Evolutionary conservation across 305 asterid genomes (phyloP).

Genomic region (Nicotiana rustica): DNA sequence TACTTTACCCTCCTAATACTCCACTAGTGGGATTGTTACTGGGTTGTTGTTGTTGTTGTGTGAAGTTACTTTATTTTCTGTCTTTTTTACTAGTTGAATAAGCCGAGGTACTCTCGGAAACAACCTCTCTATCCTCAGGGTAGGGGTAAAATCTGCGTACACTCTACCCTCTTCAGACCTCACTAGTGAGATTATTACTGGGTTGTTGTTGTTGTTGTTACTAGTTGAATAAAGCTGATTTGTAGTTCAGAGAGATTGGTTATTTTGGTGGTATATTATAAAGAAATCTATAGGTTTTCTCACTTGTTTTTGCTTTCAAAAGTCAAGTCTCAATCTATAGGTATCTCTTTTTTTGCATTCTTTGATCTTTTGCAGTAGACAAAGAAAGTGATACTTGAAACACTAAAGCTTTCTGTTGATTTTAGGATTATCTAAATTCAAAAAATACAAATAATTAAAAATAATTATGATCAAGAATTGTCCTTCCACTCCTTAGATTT

Average conservation of each 20-base stretch:
- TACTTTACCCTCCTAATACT: too few relatives aligned
- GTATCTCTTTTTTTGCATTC: conserved; percentile 38
- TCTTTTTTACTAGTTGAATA: conserved; percentile 5
- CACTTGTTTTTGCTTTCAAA: conserved; percentile 24
- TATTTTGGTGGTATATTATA: conserved; percentile 46
- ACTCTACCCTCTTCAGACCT: too few relatives aligned
- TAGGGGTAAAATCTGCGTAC: too few relatives aligned
- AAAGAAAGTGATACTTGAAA: conserved; percentile 27
- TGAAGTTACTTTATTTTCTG: background rate
- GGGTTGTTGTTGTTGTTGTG: too few relatives aligned
- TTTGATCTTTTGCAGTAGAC: conserved; percentile 44
- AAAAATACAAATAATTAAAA: background rate
- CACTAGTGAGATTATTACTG: too few relatives aligned
- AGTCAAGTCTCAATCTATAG: conserved; percentile 74
- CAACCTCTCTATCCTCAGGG: too few relatives aligned
- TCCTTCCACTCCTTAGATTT: conserved; percentile 45
- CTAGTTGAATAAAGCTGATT: conserved; percentile 61
- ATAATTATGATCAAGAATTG: conserved; percentile 53
- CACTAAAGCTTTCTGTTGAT: conserved; percentile 1
- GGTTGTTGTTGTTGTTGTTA: too few relatives aligned
- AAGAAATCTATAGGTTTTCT: conserved; percentile 40
- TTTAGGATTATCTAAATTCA: conserved; percentile 23
- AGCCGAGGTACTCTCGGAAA: too few relatives aligned
- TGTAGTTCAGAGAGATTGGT: conserved; percentile 55
- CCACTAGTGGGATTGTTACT: too few relatives aligned